These are phyloP conservation scores for Epichloe scottii DNA, from an alignment of 2,329 filamentous ascomycete species.

Conservation along the genomic window DNA sequence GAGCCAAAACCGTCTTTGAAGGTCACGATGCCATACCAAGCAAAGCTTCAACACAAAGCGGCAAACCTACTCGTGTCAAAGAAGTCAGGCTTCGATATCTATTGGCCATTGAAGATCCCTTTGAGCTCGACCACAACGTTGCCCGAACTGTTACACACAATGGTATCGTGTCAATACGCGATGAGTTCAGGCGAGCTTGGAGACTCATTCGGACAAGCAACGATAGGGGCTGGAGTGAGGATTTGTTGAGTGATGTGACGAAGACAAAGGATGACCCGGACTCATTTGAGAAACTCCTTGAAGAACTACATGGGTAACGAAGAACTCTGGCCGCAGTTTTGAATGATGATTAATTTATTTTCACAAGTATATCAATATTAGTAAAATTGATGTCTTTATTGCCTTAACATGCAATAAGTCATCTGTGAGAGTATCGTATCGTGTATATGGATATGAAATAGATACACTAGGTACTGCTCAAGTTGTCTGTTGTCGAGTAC, in stretches of 20 bases:
- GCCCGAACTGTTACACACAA: slow-evolving; percentile 74
- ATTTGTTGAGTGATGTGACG: slow-evolving; percentile 41
- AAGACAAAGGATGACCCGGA: slow-evolving; percentile 12
- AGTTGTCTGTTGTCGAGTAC: background rate
- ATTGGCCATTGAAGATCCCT: slow-evolving; percentile 85
- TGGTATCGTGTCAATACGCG: slow-evolving; percentile 68
- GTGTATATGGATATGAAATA: background rate
- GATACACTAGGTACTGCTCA: background rate
- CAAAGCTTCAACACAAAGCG: slow-evolving; percentile 5
- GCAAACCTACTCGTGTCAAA: slow-evolving; percentile 36
- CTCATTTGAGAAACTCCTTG: slow-evolving; percentile 16
- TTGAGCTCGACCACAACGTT: slow-evolving; percentile 79
- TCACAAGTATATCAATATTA: too few species aligned
- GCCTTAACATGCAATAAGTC: background rate
- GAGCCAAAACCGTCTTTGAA: slow-evolving; percentile 59
- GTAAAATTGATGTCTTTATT: too few species aligned
- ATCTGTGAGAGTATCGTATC: background rate
- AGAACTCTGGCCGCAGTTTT: background rate
- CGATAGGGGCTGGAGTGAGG: slow-evolving; percentile 26
- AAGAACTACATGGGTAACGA: slow-evolving; percentile 23
- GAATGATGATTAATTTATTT: background rate
- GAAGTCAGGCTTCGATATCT: slow-evolving; percentile 71
- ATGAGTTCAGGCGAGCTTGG: slow-evolving; percentile 76
- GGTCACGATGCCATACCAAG: slow-evolving; percentile 22
- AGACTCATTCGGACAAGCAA: slow-evolving; percentile 49